A percentile compares a stretch with the other conserved stretches of the same genome.
Conservation (phyloP, 768 basidiomycete species). For the Leccinum longicurvipes region DNA sequence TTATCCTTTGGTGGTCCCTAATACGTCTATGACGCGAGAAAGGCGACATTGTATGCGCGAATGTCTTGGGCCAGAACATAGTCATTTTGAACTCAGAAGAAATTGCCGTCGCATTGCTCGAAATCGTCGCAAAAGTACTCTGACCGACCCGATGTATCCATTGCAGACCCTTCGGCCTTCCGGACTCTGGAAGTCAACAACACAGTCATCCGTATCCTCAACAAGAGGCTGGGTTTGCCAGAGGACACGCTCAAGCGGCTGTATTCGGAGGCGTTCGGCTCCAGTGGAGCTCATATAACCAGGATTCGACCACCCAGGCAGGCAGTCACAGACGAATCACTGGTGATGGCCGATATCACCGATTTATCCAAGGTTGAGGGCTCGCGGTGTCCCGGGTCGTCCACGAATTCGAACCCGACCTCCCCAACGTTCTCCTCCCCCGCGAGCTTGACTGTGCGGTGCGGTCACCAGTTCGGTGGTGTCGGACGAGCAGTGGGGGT, state of each 20-base stretch:
- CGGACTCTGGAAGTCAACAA: constrained; percentile 54
- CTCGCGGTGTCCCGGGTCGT: constrained; percentile 10
- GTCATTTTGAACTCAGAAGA: no score
- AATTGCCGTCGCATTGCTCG: no score
- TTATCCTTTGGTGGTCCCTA: no score
- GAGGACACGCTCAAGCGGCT: constrained; percentile 40
- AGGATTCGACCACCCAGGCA: constrained; percentile 41
- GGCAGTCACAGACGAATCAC: constrained; percentile 31
- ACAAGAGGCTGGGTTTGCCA: constrained; percentile 52
- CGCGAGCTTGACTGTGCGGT: no score
- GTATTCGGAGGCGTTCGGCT: constrained; percentile 48
- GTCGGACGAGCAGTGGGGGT: constrained; percentile 21
- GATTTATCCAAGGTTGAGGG: no score
- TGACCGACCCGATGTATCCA: no score
- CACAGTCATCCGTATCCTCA: constrained; percentile 51
- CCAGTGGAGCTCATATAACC: constrained; percentile 56
- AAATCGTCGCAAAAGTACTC: no score
- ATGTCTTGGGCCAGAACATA: no score
- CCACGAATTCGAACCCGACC: background rate
- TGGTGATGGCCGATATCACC: constrained; percentile 64
- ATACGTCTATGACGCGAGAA: no score
- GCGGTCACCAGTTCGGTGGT: background rate
- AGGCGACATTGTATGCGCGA: no score
- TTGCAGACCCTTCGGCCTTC: no score
- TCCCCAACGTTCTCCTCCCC: background rate